These are phyloP conservation scores for Malassezia furfur DNA, from an alignment of 1,284 basidiomycete species.

Conservation along the genomic window DNA sequence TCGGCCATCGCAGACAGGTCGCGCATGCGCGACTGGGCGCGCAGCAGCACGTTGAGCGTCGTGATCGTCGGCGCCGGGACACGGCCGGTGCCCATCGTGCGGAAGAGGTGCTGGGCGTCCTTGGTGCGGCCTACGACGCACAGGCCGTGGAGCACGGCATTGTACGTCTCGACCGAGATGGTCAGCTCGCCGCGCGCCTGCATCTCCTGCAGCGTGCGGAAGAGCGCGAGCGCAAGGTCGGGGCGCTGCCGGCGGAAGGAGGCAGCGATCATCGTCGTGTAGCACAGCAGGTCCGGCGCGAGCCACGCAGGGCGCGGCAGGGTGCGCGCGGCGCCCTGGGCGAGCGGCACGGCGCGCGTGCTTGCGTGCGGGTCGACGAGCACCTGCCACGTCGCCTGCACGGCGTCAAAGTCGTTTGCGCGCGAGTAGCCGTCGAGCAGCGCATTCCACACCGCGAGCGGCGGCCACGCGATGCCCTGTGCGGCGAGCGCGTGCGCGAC, in stretches of 20 bases:
- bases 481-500: conserved; percentile 14
- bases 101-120: conserved; percentile 22
- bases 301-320: background rate
- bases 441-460: conserved; percentile 28
- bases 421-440: conserved; percentile 34
- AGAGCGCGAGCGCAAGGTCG: conserved; percentile 23
- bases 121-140: conserved; percentile 11
- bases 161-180: conserved; percentile 30
- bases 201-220: conserved; percentile 17
- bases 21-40: conserved; percentile 22
- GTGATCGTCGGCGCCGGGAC: conserved; percentile 29
- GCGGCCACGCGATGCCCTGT: conserved; percentile 4
- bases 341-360: background rate
- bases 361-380: conserved; percentile 9
- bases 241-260: conserved; percentile 18
- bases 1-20: conserved; percentile 22
- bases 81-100: conserved; percentile 23
- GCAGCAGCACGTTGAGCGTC: conserved; percentile 36
- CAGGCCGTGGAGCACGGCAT: conserved; percentile 31
- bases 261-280: conserved; percentile 36
- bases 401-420: conserved; percentile 21
- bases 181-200: background rate
- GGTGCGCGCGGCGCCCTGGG: background rate
- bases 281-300: conserved; percentile 25
- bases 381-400: conserved; percentile 24